A percentile compares a stretch with the other conserved stretches of the same genome.
Conservation (phyloP, 805 yeast species). For the Pichia thaimueangensis region DNA sequence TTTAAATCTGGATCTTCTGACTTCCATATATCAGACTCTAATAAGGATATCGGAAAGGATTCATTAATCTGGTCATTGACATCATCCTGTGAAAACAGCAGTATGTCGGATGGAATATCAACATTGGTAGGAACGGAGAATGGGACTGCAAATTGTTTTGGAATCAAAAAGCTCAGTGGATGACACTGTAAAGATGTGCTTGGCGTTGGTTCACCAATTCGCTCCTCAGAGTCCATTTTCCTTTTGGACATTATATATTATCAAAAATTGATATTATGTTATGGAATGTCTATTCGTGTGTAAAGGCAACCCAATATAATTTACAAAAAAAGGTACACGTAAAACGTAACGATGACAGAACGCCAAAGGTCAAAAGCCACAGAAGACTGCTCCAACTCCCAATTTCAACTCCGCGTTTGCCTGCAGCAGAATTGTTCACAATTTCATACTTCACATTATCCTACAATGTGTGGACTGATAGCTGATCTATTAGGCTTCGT, state of each 20-base stretch:
- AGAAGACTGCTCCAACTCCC: not conserved
- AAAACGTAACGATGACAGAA: too few relatives aligned
- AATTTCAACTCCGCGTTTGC: not conserved
- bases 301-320: too few relatives aligned
- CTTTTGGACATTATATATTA: slow-evolving; percentile 2
- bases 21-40: slow-evolving; percentile 18
- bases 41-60: slow-evolving; percentile 12
- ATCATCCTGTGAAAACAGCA: slow-evolving; percentile 9
- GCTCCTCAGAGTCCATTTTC: not conserved
- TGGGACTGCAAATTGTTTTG: slow-evolving; percentile 31
- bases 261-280: too few relatives aligned
- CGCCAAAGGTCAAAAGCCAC: not conserved
- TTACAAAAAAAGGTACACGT: too few relatives aligned
- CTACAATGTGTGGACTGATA: too few relatives aligned
- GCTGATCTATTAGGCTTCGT: too few relatives aligned
- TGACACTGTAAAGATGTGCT: slow-evolving; percentile 20
- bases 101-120: slow-evolving; percentile 6
- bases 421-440: not conserved
- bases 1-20: slow-evolving; percentile 18
- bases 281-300: too few relatives aligned
- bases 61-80: slow-evolving; percentile 5
- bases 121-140: slow-evolving; percentile 25
- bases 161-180: slow-evolving; percentile 34
- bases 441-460: too few relatives aligned
- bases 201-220: slow-evolving; percentile 13